phyloP scores from a whole-genome alignment of 805 yeast species.

The Pichia manshurica region DNA sequence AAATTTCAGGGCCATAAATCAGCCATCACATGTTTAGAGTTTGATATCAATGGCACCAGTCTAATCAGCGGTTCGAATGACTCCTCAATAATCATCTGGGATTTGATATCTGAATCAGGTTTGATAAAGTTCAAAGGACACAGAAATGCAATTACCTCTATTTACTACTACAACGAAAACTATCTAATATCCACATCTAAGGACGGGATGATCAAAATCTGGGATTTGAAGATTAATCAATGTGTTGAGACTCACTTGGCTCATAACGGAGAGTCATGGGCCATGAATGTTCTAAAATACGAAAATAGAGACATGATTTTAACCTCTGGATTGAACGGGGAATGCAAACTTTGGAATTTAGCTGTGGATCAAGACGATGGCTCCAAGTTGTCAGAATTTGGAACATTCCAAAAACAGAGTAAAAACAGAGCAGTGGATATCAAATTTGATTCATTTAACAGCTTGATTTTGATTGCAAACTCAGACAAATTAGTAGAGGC shows the following conservation, averaged over 20 bases:
- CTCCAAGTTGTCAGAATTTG: conserved; percentile 42
- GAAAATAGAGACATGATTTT: conserved; percentile 38
- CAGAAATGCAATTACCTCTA: conserved; percentile 79
- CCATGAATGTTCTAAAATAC: conserved; percentile 43
- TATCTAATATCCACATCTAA: conserved; percentile 74
- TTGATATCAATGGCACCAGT: conserved; percentile 80
- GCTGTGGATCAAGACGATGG: conserved; percentile 46
- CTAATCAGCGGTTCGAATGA: conserved; percentile 84
- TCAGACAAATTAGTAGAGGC: conserved; percentile 76
- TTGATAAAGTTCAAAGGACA: conserved; percentile 83
- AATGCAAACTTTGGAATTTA: conserved; percentile 78
- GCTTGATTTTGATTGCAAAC: conserved; percentile 66
- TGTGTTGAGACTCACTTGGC: conserved; percentile 94
- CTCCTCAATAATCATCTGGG: conserved; percentile 86
- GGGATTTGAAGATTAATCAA: conserved; percentile 89
- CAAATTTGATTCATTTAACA: conserved; percentile 41
- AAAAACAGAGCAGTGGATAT: conserved; percentile 63
- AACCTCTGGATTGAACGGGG: conserved; percentile 77
- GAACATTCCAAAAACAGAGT: conserved; percentile 69
- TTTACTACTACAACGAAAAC: conserved; percentile 48
- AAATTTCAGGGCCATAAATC: conserved; percentile 90
- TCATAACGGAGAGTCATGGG: conserved; percentile 92
- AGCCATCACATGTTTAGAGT: conserved; percentile 60
- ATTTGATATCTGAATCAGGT: conserved; percentile 87
- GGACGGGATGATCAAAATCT: conserved; percentile 85